Evolutionary conservation across 164 flowering plant species (phyloP), one percentile per base, ranked within the genome.

Genomic region (Paratinospora sagittata): DNA sequence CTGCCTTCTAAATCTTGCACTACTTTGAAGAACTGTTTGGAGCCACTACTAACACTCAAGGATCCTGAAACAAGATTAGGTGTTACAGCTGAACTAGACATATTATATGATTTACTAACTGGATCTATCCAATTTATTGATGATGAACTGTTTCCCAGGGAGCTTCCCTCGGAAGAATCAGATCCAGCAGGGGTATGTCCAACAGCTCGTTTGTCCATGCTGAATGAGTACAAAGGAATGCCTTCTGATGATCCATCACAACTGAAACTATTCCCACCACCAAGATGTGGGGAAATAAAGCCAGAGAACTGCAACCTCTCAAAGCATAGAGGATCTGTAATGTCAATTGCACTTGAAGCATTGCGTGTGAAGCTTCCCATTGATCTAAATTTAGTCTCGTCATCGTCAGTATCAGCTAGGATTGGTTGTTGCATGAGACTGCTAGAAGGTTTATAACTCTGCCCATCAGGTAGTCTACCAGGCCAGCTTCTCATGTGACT

Each of bases 271-370:
- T 78, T 88, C 71, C 81, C 75, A 60, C 85, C 85, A 78, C 83
- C 81, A 73, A 87, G 65, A 33, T 90, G 92, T 60, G 95, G 93
- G 68, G 94, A 80, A 72, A 85, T 86, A 62, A 91, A 82, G 36
- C 98, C 96, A 34, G 99, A 91, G 70, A 90, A 83, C 73, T 90
- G 97, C 72, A 93, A 78, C 79, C 86, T 96, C 33, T 96, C 98
- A 52, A 90, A 80, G 74, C 73, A 71, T 60, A 81, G 33, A 61
- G 84, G 84, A 80, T 90, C 95, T 34, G 76, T 79, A 66, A 74
- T 69, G 57, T 88, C 91, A 70, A 79, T 72, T 26, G 79, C 74
- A 67, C 81, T 79, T 27, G 84, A 76, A 67, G 80, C 65, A 78
- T 77, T 83, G 63, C n/a, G 78, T 33, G 79, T 69, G 65, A 77